Base-by-base conservation (phyloP, 1,284 basidiomycete genomes). In the Cutaneotrichosporon arboriforme region DNA sequence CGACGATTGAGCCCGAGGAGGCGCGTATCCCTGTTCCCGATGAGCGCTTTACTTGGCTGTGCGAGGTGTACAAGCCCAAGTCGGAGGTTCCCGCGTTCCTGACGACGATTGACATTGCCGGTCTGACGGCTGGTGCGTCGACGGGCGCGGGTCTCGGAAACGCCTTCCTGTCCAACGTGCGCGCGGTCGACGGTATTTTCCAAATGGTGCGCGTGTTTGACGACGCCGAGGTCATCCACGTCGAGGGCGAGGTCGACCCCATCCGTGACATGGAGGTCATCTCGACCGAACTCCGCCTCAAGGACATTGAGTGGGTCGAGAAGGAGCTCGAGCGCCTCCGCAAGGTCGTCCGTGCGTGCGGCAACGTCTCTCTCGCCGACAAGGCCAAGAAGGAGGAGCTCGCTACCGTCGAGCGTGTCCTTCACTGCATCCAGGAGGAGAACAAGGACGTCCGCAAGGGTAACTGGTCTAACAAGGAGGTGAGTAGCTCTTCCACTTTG, bases 261-360 rank as follows among this genome's bases (percentile, higher is more conserved):
- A 66, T 89, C 49, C 86, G 96, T 60, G 96, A 99, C 76, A 97
- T 98, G 94, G 86, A 90, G 63, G 97, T 97, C 70, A 98, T 99
- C 73, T 86, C 87, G 62, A 96, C 84, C 33, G 92, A 97, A 75
- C 78, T 97, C 36, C 81, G 93, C 46, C 78, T 98, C 52, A 99
- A 99, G 79, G 96, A 99, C 74, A 96, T 96, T 61, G 96, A 98
- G 70, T 99, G 96, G 96, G 85, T 90, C 13, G 89, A 97, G 77
- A 97, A 97, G 78, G 79, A 84, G 47, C 76, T 97, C 34, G 94
- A 97, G 0, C 77, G 76, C 42, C 73, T 90, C 58, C 90, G 88
- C 76, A 88, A 86, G 77, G 70, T 75, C 38, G 82, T 61, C 23
- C 67, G 64, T 52, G 64, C 62, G 46, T 79, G 92, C 36, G 89